These are phyloP conservation scores for Aphanomyces invadans DNA, from an alignment of 352 stramenopile species.

Conservation along the genomic window DNA sequence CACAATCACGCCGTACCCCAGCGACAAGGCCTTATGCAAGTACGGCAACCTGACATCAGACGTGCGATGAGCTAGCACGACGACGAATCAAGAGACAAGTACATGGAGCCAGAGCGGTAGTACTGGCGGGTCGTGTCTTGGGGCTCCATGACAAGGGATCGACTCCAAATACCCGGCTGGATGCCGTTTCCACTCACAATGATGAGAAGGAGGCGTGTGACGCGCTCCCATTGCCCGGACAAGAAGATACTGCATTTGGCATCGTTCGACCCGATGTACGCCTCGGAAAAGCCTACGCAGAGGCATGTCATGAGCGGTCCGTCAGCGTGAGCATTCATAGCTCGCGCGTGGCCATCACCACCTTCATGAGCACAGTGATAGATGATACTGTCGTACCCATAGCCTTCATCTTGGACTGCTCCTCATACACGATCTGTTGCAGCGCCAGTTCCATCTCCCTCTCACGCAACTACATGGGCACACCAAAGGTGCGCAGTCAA, in stretches of 20 bases:
- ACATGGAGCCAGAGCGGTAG: conserved; percentile 78
- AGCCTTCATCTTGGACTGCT: conserved; percentile 80
- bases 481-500: neutral
- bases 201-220: conserved; percentile 57
- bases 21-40: conserved; percentile 64
- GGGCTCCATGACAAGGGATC: conserved; percentile 68
- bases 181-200: conserved; percentile 80
- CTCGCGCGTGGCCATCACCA: too few relatives aligned
- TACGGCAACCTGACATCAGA: conserved; percentile 45
- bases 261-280: conserved; percentile 63
- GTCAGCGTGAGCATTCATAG: too few relatives aligned
- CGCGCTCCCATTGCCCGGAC: conserved; percentile 79
- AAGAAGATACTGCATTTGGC: conserved; percentile 75
- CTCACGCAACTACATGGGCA: conserved; percentile 17
- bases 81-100: neutral
- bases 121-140: conserved; percentile 66
- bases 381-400: conserved; percentile 32
- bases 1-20: conserved; percentile 75
- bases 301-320: too few relatives aligned
- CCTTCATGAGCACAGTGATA: too few relatives aligned
- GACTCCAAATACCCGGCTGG: conserved; percentile 80
- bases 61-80: neutral
- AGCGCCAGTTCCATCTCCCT: conserved; percentile 65
- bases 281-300: conserved; percentile 51
- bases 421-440: conserved; percentile 76